Base-by-base conservation (phyloP, 768 basidiomycete genomes). In the Pulveroboletus ravenelii region DNA sequence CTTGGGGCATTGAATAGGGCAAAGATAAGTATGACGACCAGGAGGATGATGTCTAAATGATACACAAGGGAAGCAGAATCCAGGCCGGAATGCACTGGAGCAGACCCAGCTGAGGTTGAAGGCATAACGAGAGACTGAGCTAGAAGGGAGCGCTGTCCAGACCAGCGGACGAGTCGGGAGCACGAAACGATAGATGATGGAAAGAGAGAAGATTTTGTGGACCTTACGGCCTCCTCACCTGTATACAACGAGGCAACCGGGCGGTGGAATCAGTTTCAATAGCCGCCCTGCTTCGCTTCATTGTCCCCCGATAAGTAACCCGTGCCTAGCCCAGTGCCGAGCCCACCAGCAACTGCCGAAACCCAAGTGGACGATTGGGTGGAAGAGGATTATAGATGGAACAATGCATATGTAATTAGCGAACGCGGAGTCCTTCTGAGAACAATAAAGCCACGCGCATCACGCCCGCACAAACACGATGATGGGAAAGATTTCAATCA, bases 1-100 rank as follows among this genome's bases (percentile, higher is more conserved):
- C 79, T 74, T 17, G 82, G 83, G 8, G 79, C 58, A 6, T 71
- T 68, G 52, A 74, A 63, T 6, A 77, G 52, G 47, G 75, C 66
- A 38, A 78, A 66, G 27, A 73, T 36, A 0, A 64, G 69, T 35
- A 77, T 62, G 42, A 76, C 41, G 20, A 70, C 65, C 49, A 78
- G 47, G 43, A 83, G 60, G 57, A 79, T 67, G 38, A 82, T 60
- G 67, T 77, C 68, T 42, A 78, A 55, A 48, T 74, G 70, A 55
- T 58, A 64, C n/a, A 72, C 62, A 7, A 74, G 44, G 27, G 50
- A 31, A 25, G 35, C 12, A 14, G 61, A 14, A 12, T 54, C 27
- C 23, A 50, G 42, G 46, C n/a, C 1, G 32, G 50, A 38, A 3
- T 10, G 8, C 7, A 10, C 6, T 25, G 57, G 7, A 31, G 39